These are phyloP conservation scores for Manihot esculenta DNA, from an alignment of 441 rosid genomes.

Conservation along the genomic window DNA sequence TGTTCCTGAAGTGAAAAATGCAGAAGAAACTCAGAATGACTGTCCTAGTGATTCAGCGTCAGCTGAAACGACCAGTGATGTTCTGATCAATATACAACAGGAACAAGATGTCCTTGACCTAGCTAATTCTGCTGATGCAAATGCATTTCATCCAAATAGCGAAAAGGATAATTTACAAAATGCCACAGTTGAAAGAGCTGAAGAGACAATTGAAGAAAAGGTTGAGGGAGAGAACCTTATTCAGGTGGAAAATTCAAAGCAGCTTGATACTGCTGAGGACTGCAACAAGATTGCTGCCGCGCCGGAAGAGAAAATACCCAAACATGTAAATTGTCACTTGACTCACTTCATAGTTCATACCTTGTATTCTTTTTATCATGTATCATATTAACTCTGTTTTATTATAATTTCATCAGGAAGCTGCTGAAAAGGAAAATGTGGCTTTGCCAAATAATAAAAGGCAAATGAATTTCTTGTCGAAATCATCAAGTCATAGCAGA, in stretches of 20 bases:
- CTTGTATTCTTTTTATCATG: slow-evolving; percentile 3
- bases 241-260: slow-evolving; percentile 28
- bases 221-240: slow-evolving; percentile 18
- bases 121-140: slow-evolving; percentile 19
- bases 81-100: slow-evolving; percentile 19
- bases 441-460: slow-evolving; percentile 41
- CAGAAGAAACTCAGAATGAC: slow-evolving; percentile 10
- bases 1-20: neutral
- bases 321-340: slow-evolving; percentile 39
- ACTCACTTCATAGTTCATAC: neutral
- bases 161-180: slow-evolving; percentile 19
- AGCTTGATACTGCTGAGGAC: slow-evolving; percentile 24
- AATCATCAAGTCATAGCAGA: slow-evolving; percentile 27
- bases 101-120: slow-evolving; percentile 26
- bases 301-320: slow-evolving; percentile 27
- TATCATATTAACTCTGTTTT: slow-evolving; percentile 19
- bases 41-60: slow-evolving; percentile 23
- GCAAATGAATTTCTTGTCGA: slow-evolving; percentile 28
- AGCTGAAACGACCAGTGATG: slow-evolving; percentile 14
- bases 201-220: slow-evolving; percentile 24
- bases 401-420: slow-evolving; percentile 35
- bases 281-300: slow-evolving; percentile 19
- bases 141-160: slow-evolving; percentile 18
- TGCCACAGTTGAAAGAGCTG: slow-evolving; percentile 20
- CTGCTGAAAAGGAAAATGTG: slow-evolving; percentile 35